Conservation (phyloP, 305 asterid species). For the Solanum hybrid region DNA sequence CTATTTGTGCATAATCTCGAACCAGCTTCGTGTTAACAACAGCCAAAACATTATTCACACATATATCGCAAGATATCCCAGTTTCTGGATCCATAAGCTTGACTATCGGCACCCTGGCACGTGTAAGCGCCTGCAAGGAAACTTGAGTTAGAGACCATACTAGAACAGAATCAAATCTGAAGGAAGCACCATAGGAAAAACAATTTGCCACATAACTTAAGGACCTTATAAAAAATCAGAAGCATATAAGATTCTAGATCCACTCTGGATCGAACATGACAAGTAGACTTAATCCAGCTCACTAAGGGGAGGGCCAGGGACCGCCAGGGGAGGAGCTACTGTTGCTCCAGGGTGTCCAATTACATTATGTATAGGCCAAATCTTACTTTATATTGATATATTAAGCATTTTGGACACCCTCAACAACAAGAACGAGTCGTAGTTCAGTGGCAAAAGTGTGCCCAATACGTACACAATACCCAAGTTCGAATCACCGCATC, state of each 20-base stretch:
- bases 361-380: no score
- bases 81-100: conserved; percentile 97
- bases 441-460: no score
- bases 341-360: no score
- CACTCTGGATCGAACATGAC: not conserved
- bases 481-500: no score
- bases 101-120: conserved; percentile 92
- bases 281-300: not conserved
- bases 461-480: no score
- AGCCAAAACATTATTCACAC: conserved; percentile 84
- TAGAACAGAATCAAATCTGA: not conserved
- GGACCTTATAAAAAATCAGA: not conserved
- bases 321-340: not conserved
- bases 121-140: conserved; percentile 70
- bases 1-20: conserved; percentile 76
- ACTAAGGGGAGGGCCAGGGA: not conserved
- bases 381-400: no score
- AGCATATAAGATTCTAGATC: not conserved
- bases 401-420: no score
- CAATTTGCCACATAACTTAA: not conserved
- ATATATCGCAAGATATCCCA: conserved; percentile 81
- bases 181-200: not conserved
- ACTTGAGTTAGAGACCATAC: conserved; percentile 2
- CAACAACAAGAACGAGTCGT: no score
- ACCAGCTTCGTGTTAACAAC: conserved; percentile 90